Evolutionary conservation across 768 basidiomycete species (phyloP).

Genomic region (Dioszegia crocea): DNA sequence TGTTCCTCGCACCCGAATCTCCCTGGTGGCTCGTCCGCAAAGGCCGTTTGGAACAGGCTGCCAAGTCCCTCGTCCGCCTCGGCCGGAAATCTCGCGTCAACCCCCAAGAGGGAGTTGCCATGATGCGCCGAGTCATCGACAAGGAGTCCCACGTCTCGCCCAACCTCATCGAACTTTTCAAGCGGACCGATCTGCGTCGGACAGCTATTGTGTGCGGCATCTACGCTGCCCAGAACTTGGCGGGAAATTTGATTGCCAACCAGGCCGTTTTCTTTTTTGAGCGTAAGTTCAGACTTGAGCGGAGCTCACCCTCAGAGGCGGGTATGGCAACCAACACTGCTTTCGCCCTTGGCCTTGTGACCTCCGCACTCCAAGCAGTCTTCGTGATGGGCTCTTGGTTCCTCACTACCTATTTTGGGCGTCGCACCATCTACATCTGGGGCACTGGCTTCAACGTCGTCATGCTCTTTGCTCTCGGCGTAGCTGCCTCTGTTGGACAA

Average conservation of each 20-base stretch:
- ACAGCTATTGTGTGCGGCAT: slow-evolving; percentile 38
- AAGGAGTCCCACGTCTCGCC: slow-evolving; percentile 11
- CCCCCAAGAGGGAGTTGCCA: slow-evolving; percentile 31
- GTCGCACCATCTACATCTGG: slow-evolving; percentile 41
- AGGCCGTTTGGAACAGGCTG: slow-evolving; percentile 33
- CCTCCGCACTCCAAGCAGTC: slow-evolving; percentile 32
- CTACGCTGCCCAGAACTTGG: slow-evolving; percentile 43
- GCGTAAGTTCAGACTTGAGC: slow-evolving; percentile 9
- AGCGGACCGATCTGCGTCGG: slow-evolving; percentile 33
- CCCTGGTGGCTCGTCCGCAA: slow-evolving; percentile 47
- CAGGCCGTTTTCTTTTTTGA: slow-evolving; percentile 39
- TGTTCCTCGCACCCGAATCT: slow-evolving; percentile 45
- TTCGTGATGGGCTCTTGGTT: slow-evolving; percentile 32
- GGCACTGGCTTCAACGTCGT: slow-evolving; percentile 35
- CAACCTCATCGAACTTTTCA: slow-evolving; percentile 40
- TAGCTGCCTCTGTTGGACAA: slow-evolving; percentile 27
- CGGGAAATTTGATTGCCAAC: slow-evolving; percentile 36
- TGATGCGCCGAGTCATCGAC: slow-evolving; percentile 45
- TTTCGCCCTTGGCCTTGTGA: slow-evolving; percentile 43
- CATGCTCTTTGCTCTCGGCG: slow-evolving; percentile 34
- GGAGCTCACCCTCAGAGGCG: slow-evolving; percentile 19
- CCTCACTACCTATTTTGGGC: slow-evolving; percentile 40
- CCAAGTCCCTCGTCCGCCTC: slow-evolving; percentile 26
- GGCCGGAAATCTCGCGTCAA: slow-evolving; percentile 18
- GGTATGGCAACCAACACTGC: slow-evolving; percentile 28